Conservation (phyloP, 257 asterid species). For the Solanum appendiculatum region DNA sequence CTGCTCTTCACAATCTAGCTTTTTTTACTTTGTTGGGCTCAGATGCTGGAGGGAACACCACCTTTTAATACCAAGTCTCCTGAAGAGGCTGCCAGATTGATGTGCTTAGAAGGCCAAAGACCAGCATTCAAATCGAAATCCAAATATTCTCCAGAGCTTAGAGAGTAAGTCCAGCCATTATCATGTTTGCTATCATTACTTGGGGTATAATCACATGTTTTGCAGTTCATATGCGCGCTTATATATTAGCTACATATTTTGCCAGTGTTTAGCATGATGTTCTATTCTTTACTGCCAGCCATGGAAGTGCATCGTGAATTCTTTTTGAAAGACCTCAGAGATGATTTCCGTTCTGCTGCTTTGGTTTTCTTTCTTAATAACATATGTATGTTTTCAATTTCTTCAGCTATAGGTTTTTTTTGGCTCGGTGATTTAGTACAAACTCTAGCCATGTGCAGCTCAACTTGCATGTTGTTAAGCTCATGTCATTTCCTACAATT, state of each 20-base stretch:
- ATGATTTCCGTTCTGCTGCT: background rate
- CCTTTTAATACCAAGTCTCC: constrained; percentile 76
- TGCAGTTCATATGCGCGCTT: background rate
- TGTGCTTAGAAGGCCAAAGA: constrained; percentile 70
- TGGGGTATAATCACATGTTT: background rate
- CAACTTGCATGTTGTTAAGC: background rate
- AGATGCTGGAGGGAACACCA: constrained; percentile 88
- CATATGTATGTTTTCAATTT: background rate
- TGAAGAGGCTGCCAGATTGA: constrained; percentile 46
- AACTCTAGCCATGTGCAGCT: background rate
- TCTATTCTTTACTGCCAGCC: background rate
- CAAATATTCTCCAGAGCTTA: constrained; percentile 65
- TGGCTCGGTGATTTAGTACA: background rate
- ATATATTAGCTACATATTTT: background rate
- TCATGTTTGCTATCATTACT: background rate
- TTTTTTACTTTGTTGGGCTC: constrained; percentile 1
- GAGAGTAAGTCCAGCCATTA: constrained; percentile 47
- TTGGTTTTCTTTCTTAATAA: background rate
- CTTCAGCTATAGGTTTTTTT: background rate
- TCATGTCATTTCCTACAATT: background rate
- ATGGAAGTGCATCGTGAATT: background rate
- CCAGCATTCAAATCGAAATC: constrained; percentile 75
- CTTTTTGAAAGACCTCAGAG: background rate
- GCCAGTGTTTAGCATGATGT: background rate
- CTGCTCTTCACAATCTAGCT: background rate